phyloP scores from a whole-genome alignment of 2,329 filamentous ascomycete genomes.

The Fusarium decemcellulare region DNA sequence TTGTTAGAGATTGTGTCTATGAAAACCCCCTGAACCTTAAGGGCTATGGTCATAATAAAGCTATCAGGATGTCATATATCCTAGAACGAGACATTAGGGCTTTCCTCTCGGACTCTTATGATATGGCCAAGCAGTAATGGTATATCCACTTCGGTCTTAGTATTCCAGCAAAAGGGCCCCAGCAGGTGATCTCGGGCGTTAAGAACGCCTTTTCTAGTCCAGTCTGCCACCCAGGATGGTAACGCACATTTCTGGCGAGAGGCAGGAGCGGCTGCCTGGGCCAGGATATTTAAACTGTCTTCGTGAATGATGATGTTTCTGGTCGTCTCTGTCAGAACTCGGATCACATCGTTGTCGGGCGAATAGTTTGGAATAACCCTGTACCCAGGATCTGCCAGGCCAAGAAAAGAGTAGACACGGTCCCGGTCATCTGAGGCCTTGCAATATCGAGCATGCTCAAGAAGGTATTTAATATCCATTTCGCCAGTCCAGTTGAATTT shows the following conservation, averaged over 20 bases:
- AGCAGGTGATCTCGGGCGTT: neutral
- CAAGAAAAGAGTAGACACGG: conserved; percentile 9
- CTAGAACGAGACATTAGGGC: neutral
- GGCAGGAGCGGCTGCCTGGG: fast-evolving
- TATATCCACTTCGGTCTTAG: too few species aligned
- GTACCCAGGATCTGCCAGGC: neutral
- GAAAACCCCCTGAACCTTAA: neutral
- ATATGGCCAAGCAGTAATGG: too few species aligned
- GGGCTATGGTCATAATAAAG: neutral
- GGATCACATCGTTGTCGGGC: fast-evolving
- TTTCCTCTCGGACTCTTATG: too few species aligned
- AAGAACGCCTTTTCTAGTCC: neutral
- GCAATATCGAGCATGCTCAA: fast-evolving
- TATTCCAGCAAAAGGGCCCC: neutral
- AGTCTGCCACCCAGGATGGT: conserved; percentile 17
- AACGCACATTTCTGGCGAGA: neutral
- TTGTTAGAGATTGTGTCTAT: neutral
- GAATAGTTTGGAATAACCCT: conserved; percentile 6
- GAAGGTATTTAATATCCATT: neutral
- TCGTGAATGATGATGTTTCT: neutral
- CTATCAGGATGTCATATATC: neutral
- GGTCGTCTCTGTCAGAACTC: conserved; percentile 1
- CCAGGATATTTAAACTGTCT: neutral
- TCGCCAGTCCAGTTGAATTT: neutral
- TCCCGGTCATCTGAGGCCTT: conserved; percentile 4